Evolutionary conservation across 2,329 filamentous ascomycete species (phyloP).

Genomic region (Scedosporium aurantiacum): DNA sequence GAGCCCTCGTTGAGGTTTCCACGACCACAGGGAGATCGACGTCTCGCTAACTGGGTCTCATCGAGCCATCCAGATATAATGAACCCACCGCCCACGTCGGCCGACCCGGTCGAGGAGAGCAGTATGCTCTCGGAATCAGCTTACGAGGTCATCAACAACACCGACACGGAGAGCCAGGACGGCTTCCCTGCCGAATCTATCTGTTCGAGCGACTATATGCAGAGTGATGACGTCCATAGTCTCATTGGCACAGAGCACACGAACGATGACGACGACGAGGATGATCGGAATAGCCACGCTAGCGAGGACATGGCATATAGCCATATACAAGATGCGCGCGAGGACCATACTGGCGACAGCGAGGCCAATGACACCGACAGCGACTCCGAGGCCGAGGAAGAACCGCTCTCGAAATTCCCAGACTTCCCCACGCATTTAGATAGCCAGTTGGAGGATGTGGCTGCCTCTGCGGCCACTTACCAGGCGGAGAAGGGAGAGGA

Average conservation of each 20-base stretch:
- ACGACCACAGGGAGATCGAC: conserved; percentile 40
- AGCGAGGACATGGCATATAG: neutral
- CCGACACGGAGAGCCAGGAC: conserved; percentile 43
- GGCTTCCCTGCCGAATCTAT: conserved; percentile 38
- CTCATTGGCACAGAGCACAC: conserved; percentile 37
- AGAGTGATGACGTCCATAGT: conserved; percentile 41
- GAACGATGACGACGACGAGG: conserved; percentile 30
- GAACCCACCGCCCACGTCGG: conserved; percentile 20
- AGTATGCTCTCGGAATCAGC: conserved; percentile 40
- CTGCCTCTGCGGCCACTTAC: neutral
- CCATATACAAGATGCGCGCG: conserved; percentile 1
- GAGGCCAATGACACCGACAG: conserved; percentile 11
- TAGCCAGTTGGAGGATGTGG: conserved; percentile 1
- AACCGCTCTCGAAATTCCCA: neutral
- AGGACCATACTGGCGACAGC: conserved; percentile 7
- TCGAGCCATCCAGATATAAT: conserved; percentile 47
- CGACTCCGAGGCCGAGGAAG: conserved; percentile 14
- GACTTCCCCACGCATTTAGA: neutral
- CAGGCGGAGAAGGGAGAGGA: conserved; percentile 2
- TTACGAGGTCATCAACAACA: conserved; percentile 44
- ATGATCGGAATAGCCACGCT: conserved; percentile 10
- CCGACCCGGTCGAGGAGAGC: conserved; percentile 33
- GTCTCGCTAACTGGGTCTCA: conserved; percentile 49
- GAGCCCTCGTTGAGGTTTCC: conserved; percentile 45
- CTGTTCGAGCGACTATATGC: conserved; percentile 36